Evolutionary conservation across 192 early-diverging fungal genomes (phyloP), one percentile per base, ranked within the genome.

Genomic region (Helicostylum pulchrum): DNA sequence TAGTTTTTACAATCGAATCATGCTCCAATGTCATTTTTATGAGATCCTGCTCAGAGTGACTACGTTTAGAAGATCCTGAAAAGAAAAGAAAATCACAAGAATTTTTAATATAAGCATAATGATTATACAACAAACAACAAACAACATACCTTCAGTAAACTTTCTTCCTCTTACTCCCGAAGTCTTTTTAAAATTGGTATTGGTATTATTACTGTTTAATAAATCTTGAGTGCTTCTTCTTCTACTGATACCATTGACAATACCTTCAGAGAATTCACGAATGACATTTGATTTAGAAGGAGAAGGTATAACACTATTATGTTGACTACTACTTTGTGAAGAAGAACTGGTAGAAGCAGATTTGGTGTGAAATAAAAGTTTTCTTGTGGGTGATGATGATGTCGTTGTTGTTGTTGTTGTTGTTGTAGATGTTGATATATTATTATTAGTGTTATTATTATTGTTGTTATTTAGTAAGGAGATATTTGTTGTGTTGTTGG

Each of bases 221-320:
- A 60, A 5, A 21, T 75, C 68, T 23, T 70, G 62, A 6, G 65
- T 52, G 47, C 68, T 75, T n/a, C 68, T 62, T 51, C 74, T 55
- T 44, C 73, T 59, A n/a, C 60, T 51, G 17, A 71, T 23, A n/a
- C 52, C 62, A 26, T 26, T 39, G 17, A 52, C 51, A 20, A 74
- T 45, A 12, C 53, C 54, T 32, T 67, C 64, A 21, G 71, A 61
- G 5, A 72, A 44, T 4, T 72, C 71, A 42, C 65, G 66, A 15
- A 67, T 62, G 11, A 67, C 55, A 46, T 19, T 75, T 1, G 64
- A 62, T 47, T 62, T 50, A 5, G 58, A 61, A 15, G 60, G 52
- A 11, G 55, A 21, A 34, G 60, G 53, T 23, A 44, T 64, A 21
- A 52, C 44, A 2, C 45, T 26, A 39, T 50, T 48, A 19, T 19